Conservation (phyloP, 257 asterid species). For the Ajuga chamaepitys region DNA sequence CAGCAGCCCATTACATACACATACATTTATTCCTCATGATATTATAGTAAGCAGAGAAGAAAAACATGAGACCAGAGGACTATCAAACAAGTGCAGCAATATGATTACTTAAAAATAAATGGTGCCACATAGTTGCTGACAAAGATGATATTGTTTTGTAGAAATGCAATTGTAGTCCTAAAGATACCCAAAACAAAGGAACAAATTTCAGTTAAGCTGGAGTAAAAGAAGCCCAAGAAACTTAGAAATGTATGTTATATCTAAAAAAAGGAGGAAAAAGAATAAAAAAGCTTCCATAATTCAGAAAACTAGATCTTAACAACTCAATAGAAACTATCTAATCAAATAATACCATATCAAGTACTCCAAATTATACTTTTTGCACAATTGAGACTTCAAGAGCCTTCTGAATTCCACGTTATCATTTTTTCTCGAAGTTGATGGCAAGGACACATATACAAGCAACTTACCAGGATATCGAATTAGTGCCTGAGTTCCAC, state of each 20-base stretch:
- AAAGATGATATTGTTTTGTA: not conserved
- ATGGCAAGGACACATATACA: not conserved
- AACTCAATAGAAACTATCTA: not conserved
- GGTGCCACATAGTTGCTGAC: not conserved
- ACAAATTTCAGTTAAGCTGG: not conserved
- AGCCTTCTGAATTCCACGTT: not conserved
- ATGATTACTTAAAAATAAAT: not conserved
- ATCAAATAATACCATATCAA: slow-evolving; percentile 1
- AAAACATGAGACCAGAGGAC: not conserved
- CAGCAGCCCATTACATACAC: not conserved
- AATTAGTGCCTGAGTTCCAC: slow-evolving; percentile 75
- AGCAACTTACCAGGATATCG: slow-evolving; percentile 70
- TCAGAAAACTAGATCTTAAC: not conserved
- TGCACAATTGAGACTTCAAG: not conserved
- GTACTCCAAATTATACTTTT: not conserved
- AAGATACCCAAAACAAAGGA: not conserved
- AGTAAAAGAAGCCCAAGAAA: not conserved
- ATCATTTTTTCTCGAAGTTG: not conserved
- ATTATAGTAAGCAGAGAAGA: not conserved
- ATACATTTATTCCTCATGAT: not conserved
- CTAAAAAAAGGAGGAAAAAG: not conserved
- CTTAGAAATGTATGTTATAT: not conserved
- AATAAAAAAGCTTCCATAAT: not conserved
- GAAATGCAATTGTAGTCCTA: not conserved
- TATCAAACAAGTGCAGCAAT: not conserved